Conservation (phyloP, 176 grass and related monocot genomes). For the Pharus latifolius region DNA sequence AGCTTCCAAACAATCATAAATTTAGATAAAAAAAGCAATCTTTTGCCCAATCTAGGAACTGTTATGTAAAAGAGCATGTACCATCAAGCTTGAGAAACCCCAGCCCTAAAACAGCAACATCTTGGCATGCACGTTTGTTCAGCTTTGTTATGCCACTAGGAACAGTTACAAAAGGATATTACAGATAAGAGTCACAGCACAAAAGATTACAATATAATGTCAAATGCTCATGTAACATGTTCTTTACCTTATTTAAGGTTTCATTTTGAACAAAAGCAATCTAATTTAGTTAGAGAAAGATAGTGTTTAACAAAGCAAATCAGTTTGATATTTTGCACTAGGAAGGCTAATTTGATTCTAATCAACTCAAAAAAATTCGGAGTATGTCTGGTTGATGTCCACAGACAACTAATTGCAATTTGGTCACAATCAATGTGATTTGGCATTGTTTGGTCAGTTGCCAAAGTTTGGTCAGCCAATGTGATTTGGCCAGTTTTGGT, state of each 20-base stretch:
- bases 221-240: too few species aligned
- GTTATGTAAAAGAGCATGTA: slow-evolving; percentile 20
- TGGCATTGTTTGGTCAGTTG: too few species aligned
- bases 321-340: background rate
- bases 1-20: slow-evolving; percentile 40
- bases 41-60: background rate
- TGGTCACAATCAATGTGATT: too few species aligned
- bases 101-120: slow-evolving; percentile 76
- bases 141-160: slow-evolving; percentile 82
- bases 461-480: too few species aligned
- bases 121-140: slow-evolving; percentile 78
- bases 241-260: too few species aligned
- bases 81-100: slow-evolving; percentile 95
- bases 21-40: slow-evolving; percentile 13
- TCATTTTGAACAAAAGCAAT: too few species aligned
- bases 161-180: slow-evolving; percentile 3
- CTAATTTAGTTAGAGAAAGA: background rate
- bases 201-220: background rate
- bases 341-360: too few species aligned
- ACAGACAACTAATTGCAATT: too few species aligned
- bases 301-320: background rate
- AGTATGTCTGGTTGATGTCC: too few species aligned
- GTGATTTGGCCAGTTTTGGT: too few species aligned
- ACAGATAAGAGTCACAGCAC: slow-evolving; percentile 1
- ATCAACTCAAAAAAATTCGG: too few species aligned